Conservation (phyloP, 305 asterid species). For the Nicotiana rustica region DNA sequence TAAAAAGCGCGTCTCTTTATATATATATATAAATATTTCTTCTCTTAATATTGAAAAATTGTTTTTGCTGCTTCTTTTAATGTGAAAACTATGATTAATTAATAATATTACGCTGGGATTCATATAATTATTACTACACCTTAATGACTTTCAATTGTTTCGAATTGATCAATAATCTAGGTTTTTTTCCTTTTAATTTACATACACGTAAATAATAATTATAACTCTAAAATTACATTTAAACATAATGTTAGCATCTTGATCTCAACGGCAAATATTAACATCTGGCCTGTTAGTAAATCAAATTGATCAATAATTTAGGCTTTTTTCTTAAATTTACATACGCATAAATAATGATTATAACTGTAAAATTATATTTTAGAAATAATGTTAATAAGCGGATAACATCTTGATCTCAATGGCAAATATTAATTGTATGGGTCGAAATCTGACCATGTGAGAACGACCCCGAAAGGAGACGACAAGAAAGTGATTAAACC, state of each 20-base stretch:
- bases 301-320: neutral
- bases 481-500: too few relatives aligned
- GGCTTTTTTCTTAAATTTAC: neutral
- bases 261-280: neutral
- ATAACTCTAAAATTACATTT: neutral
- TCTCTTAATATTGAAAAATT: neutral
- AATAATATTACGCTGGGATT: neutral
- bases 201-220: too few relatives aligned
- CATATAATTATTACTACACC: neutral
- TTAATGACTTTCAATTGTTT: neutral
- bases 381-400: neutral
- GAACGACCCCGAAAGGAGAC: too few relatives aligned
- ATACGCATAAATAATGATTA: neutral
- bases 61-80: neutral
- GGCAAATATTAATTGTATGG: neutral
- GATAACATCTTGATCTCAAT: neutral
- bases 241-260: neutral
- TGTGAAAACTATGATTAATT: neutral
- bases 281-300: neutral
- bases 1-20: neutral
- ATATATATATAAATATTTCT: neutral
- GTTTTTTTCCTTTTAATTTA: neutral
- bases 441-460: too few relatives aligned
- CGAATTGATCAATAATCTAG: neutral
- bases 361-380: neutral